Percentiles rank a stretch among this genome's conserved stretches.
These are phyloP conservation scores for Rhynchosporium secalis DNA, from an alignment of 2,329 filamentous ascomycete genomes.

Conservation along the genomic window DNA sequence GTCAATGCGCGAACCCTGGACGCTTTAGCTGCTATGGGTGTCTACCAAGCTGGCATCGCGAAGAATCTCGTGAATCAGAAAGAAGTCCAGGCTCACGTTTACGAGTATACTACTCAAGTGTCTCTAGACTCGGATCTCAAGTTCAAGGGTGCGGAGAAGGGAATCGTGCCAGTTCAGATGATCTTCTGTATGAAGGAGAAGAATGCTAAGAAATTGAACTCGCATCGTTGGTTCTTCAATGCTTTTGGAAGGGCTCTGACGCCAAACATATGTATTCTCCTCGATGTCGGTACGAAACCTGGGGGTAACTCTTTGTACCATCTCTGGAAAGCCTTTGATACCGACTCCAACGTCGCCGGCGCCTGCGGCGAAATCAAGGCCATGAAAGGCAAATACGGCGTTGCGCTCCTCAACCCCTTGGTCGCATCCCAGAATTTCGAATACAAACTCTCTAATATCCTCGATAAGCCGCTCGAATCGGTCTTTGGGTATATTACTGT, in stretches of 20 bases:
- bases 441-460: constrained; percentile 99
- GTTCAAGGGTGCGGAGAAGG: constrained; percentile 99
- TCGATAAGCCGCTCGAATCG: constrained; percentile 95
- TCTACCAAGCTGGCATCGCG: constrained; percentile 97
- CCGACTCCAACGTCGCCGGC: constrained; percentile 93
- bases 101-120: constrained; percentile 98
- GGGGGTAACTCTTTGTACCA: constrained; percentile 91
- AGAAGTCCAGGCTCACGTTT: constrained; percentile 93
- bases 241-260: constrained; percentile 90
- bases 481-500: constrained; percentile 99
- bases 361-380: constrained; percentile 98
- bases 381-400: constrained; percentile 83
- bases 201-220: constrained; percentile 97
- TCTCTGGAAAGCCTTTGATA: constrained; percentile 98
- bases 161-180: constrained; percentile 96
- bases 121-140: constrained; percentile 93
- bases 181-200: constrained; percentile 98
- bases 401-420: constrained; percentile 85
- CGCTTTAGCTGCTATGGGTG: constrained; percentile 91
- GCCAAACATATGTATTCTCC: constrained; percentile 93
- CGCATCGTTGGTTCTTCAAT: constrained; percentile 99
- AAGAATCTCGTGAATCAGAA: constrained; percentile 98
- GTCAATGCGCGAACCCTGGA: constrained; percentile 93
- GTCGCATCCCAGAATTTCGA: constrained; percentile 98
- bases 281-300: constrained; percentile 94